Percentiles rank a stretch among this genome's conserved stretches.
Conservation (phyloP, 2,329 filamentous ascomycete genomes). For the Teratosphaeriaceae sp. region DNA sequence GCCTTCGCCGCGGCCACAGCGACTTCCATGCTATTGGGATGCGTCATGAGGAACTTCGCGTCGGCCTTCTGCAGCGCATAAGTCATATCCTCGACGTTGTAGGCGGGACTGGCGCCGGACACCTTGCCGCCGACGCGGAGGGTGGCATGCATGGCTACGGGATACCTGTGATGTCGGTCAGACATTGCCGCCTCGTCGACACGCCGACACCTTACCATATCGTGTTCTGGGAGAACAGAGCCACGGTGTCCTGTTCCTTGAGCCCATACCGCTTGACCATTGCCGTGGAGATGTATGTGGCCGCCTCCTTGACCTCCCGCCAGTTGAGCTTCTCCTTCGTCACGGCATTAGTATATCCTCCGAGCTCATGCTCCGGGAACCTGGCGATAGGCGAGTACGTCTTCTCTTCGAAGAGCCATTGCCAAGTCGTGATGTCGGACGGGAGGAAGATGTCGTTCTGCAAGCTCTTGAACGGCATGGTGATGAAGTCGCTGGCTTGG, state of each 20-base stretch:
- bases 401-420: conserved; percentile 54
- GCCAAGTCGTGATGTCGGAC: conserved; percentile 50
- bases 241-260: conserved; percentile 48
- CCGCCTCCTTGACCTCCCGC: conserved; percentile 50
- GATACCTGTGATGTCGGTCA: conserved; percentile 23
- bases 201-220: conserved; percentile 50
- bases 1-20: conserved; percentile 48
- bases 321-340: conserved; percentile 55
- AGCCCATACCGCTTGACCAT: conserved; percentile 52
- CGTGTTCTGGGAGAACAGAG: conserved; percentile 57
- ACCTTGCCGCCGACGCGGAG: conserved; percentile 51
- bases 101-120: conserved; percentile 57
- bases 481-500: too few relatives aligned
- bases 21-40: conserved; percentile 48
- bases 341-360: conserved; percentile 51
- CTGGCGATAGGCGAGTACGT: conserved; percentile 43
- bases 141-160: conserved; percentile 54
- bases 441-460: conserved; percentile 30
- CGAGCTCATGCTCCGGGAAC: conserved; percentile 34
- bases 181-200: neutral
- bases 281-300: conserved; percentile 55
- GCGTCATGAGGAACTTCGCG: conserved; percentile 53
- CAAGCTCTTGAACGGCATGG: conserved; percentile 20
- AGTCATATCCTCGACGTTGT: conserved; percentile 61
- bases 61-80: conserved; percentile 55